These are phyloP conservation scores for Lactarius hengduanensis DNA, from an alignment of 768 basidiomycete genomes.

Conservation along the genomic window DNA sequence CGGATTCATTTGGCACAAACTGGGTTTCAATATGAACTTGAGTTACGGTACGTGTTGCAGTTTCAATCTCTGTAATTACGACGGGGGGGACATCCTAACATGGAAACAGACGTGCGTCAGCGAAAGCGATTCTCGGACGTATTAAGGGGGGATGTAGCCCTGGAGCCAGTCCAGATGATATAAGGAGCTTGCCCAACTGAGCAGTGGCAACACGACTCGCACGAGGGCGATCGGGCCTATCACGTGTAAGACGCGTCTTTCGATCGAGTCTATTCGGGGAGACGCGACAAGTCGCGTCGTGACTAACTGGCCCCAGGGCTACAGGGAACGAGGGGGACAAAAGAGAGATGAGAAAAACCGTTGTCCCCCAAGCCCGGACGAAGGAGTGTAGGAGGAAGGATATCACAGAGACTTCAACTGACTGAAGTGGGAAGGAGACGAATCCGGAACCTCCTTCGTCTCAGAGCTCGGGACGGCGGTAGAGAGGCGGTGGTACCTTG, in stretches of 20 bases:
- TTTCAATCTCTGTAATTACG: conserved; percentile 54
- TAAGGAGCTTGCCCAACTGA: background rate
- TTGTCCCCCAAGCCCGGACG: conserved; percentile 90
- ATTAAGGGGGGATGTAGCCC: conserved; percentile 31
- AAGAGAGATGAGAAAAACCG: conserved; percentile 55
- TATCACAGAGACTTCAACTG: conserved; percentile 70
- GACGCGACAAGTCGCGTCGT: conserved; percentile 25
- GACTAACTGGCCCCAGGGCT: conserved; percentile 32
- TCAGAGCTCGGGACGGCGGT: conserved; percentile 91
- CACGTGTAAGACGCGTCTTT: conserved; percentile 29
- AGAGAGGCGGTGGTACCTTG: conserved; percentile 87
- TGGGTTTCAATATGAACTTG: conserved; percentile 40
- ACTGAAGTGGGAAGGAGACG: conserved; percentile 41
- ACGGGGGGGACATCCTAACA: conserved; percentile 44
- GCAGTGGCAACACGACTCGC: conserved; percentile 33
- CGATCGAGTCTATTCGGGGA: conserved; percentile 34
- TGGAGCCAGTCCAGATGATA: conserved; percentile 22
- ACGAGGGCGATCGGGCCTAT: conserved; percentile 20
- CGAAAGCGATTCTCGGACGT: conserved; percentile 21
- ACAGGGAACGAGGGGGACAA: conserved; percentile 69
- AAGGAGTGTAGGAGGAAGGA: conserved; percentile 67
- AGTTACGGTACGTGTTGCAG: conserved; percentile 51
- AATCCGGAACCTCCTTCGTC: conserved; percentile 74
- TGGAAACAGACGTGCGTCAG: conserved; percentile 28
- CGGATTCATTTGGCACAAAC: conserved; percentile 41